phyloP scores from a whole-genome alignment of 345 rosid species.

The Syzygium oleosum region DNA sequence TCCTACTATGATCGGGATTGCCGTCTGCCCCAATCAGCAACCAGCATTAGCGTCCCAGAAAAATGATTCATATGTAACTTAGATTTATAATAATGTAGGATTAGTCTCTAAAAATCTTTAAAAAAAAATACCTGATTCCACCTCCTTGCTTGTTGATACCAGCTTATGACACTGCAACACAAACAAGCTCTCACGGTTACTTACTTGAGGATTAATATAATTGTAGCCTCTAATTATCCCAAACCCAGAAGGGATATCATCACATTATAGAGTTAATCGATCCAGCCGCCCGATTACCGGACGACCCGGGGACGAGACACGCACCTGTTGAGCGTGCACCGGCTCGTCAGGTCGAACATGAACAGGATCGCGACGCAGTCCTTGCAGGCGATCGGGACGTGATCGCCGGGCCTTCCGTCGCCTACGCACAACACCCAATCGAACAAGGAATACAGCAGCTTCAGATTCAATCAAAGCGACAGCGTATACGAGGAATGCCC shows the following conservation, averaged over 20 bases:
- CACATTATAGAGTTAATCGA: not conserved
- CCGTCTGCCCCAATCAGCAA: conserved; percentile 37
- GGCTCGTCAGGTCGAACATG: conserved; percentile 90
- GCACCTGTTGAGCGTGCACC: conserved; percentile 30
- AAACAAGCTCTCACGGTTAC: not conserved
- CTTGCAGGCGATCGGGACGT: conserved; percentile 66
- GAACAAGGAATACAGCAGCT: not conserved
- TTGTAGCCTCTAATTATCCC: not conserved
- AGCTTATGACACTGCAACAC: conserved; percentile 50
- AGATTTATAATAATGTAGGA: not conserved
- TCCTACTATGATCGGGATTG: conserved; percentile 79
- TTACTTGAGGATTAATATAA: not conserved
- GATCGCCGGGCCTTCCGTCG: conserved; percentile 28
- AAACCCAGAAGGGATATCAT: not conserved
- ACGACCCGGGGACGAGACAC: not conserved
- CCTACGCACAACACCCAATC: conserved; percentile 26
- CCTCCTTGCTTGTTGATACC: conserved; percentile 78
- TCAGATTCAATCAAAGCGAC: not conserved
- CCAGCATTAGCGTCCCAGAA: not conserved
- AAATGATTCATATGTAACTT: not conserved
- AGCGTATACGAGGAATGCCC: not conserved
- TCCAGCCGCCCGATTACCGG: not conserved
- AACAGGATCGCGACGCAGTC: conserved; percentile 81
- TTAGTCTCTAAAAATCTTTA: not conserved
- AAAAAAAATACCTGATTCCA: conserved; percentile 54